phyloP scores from a whole-genome alignment of 192 early-diverging fungal genomes.

The Coemansia reversa region DNA sequence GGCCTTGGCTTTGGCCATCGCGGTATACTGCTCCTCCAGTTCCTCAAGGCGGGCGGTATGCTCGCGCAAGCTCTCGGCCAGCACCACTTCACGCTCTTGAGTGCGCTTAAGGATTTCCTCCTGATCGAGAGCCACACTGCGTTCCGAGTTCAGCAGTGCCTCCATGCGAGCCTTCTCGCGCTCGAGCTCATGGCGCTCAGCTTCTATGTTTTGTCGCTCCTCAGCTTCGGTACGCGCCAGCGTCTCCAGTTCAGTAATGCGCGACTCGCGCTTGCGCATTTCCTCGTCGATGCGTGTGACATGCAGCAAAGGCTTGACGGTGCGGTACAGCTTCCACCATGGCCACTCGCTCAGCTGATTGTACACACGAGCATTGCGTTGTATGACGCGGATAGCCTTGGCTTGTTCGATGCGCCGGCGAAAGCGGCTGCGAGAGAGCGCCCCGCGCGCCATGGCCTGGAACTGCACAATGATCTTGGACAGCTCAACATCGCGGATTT shows the following conservation, averaged over 20 bases:
- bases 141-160: conserved; percentile 68
- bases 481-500: conserved; percentile 81
- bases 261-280: conserved; percentile 68
- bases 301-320: conserved; percentile 85
- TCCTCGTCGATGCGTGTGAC: conserved; percentile 82
- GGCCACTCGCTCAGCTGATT: conserved; percentile 87
- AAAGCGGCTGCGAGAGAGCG: conserved; percentile 71
- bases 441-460: conserved; percentile 87
- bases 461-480: conserved; percentile 78
- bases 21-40: conserved; percentile 64
- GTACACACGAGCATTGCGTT: conserved; percentile 90
- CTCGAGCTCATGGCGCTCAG: conserved; percentile 60
- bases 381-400: conserved; percentile 90
- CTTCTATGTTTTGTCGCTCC: conserved; percentile 61
- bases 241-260: conserved; percentile 71
- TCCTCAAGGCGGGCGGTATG: conserved; percentile 61
- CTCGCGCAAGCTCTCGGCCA: conserved; percentile 67
- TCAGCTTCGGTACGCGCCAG: conserved; percentile 60
- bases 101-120: conserved; percentile 82
- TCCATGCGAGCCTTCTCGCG: conserved; percentile 70
- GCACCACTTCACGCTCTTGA: conserved; percentile 66
- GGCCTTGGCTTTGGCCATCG: conserved; percentile 52
- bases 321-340: conserved; percentile 95
- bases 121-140: conserved; percentile 74
- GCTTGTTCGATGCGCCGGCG: conserved; percentile 70